Conservation (phyloP, 306 rosid genomes). For the Gleditsia sinensis region DNA sequence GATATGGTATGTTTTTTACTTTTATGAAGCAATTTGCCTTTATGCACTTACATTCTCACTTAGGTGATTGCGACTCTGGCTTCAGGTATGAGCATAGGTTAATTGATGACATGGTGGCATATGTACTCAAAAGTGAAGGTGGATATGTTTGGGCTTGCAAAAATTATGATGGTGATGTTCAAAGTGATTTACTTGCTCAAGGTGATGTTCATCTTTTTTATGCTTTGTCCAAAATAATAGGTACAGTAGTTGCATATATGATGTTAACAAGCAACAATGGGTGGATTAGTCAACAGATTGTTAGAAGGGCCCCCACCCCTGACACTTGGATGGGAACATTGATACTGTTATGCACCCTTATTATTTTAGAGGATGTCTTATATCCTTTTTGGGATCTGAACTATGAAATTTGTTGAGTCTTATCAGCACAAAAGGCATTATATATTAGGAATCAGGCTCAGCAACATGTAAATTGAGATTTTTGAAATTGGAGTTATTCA, state of each 20-base stretch:
- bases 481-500: not conserved
- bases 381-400: constrained; percentile 10
- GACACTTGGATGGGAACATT: not conserved
- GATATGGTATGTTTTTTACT: constrained; percentile 67
- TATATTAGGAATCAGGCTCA: constrained; percentile 9
- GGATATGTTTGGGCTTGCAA: constrained; percentile 99
- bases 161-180: constrained; percentile 98
- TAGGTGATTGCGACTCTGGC: constrained; percentile 35
- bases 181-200: constrained; percentile 98
- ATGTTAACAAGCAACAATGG: constrained; percentile 12
- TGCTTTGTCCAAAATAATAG: constrained; percentile 21
- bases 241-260: constrained; percentile 8
- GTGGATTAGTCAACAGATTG: not conserved
- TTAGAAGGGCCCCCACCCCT: not conserved
- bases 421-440: not conserved
- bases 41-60: constrained; percentile 16
- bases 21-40: constrained; percentile 18
- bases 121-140: constrained; percentile 92
- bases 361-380: not conserved
- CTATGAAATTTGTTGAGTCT: not conserved
- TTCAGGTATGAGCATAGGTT: constrained; percentile 97
- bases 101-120: constrained; percentile 99
- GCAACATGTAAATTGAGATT: not conserved
- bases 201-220: constrained; percentile 54
- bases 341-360: not conserved